Conservation (phyloP, 306 rosid genomes). For the Vicia faba region DNA sequence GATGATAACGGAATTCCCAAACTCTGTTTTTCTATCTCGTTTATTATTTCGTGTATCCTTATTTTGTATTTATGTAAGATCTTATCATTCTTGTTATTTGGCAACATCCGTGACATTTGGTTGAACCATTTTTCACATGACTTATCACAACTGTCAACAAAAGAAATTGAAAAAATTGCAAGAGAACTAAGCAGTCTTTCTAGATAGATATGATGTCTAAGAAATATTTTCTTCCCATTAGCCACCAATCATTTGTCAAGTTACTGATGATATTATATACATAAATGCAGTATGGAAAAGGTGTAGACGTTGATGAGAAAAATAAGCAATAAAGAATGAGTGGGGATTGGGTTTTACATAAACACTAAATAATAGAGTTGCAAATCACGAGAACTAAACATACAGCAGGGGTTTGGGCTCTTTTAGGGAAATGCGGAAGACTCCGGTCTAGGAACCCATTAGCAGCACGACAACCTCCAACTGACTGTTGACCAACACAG, state of each 20-base stretch:
- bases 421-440: slow-evolving; percentile 91
- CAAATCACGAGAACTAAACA: slow-evolving; percentile 41
- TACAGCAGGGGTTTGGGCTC: slow-evolving; percentile 78
- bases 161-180: not conserved
- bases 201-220: slow-evolving; percentile 5
- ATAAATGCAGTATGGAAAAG: slow-evolving; percentile 14
- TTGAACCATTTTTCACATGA: slow-evolving; percentile 7
- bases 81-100: not conserved
- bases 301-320: slow-evolving; percentile 15
- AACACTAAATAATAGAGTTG: slow-evolving; percentile 23
- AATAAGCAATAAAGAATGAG: slow-evolving; percentile 16
- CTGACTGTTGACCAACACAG: slow-evolving; percentile 93
- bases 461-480: slow-evolving; percentile 93
- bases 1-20: not conserved
- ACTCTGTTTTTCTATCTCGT: not conserved
- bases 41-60: not conserved
- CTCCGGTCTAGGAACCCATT: slow-evolving; percentile 93
- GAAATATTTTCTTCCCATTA: not conserved
- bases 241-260: slow-evolving; percentile 18
- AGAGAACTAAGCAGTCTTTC: not conserved
- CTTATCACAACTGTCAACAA: not conserved
- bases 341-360: not conserved
- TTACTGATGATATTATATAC: slow-evolving; percentile 17
- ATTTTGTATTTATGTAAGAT: not conserved
- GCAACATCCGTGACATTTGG: not conserved